Evolutionary conservation across 2,329 filamentous ascomycete species (phyloP).

Genomic region (Stemphylium vesicarium): DNA sequence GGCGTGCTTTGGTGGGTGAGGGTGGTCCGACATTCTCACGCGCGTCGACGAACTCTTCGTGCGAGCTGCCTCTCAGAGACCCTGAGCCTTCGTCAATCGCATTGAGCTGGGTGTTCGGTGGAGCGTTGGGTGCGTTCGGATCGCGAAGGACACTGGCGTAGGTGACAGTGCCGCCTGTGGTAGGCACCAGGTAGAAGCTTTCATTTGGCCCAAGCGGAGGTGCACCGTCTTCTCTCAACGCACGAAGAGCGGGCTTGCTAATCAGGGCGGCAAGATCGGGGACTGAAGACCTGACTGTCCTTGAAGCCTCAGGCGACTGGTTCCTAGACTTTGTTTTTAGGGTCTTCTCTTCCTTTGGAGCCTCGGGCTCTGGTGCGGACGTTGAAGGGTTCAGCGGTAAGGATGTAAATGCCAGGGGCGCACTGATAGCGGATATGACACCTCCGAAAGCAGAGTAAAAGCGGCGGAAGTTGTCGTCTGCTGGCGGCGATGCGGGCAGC

Average conservation of each 20-base stretch:
- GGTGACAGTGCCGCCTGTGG: constrained; percentile 86
- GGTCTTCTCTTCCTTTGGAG: constrained; percentile 27
- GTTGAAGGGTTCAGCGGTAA: constrained; percentile 68
- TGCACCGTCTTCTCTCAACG: constrained; percentile 69
- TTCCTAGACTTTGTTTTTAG: constrained; percentile 33
- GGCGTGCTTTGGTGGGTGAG: constrained; percentile 52
- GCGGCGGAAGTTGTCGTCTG: constrained; percentile 81
- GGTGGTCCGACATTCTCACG: constrained; percentile 65
- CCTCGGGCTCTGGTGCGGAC: constrained; percentile 35
- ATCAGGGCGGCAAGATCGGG: constrained; percentile 85
- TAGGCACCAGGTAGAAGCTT: constrained; percentile 89
- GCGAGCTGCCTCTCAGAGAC: constrained; percentile 39
- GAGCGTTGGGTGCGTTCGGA: constrained; percentile 45
- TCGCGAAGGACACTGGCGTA: constrained; percentile 82
- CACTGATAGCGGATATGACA: constrained; percentile 86
- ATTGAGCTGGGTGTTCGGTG: constrained; percentile 54
- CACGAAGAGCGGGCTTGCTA: constrained; percentile 81
- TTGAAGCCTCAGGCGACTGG: constrained; percentile 38
- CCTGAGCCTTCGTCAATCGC: constrained; percentile 50
- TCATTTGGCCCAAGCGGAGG: constrained; percentile 56
- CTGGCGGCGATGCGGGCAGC: constrained; percentile 29
- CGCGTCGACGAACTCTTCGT: constrained; percentile 88
- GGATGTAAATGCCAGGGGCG: constrained; percentile 89
- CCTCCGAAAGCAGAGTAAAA: constrained; percentile 94
- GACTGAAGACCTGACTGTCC: constrained; percentile 55